These are phyloP conservation scores for Coemansia sp. DNA, from an alignment of 192 early-diverging fungal species.

Conservation along the genomic window DNA sequence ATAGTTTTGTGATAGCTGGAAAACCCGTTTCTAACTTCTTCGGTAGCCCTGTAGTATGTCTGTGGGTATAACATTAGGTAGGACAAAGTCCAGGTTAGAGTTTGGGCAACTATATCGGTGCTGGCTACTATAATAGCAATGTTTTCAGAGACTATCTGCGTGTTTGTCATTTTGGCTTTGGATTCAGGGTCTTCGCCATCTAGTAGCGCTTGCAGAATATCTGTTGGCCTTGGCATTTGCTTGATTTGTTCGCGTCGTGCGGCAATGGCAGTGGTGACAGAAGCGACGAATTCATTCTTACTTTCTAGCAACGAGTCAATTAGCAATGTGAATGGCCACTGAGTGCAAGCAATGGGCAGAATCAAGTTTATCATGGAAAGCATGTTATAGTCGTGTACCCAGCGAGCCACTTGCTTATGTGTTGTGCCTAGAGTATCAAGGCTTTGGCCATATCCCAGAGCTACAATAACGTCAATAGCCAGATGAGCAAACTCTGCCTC, in stretches of 20 bases:
- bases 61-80: constrained; percentile 37
- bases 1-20: constrained; percentile 18
- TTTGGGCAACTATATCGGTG: constrained; percentile 38
- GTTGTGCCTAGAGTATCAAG: constrained; percentile 22
- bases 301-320: constrained; percentile 9
- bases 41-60: constrained; percentile 8
- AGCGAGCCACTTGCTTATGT: constrained; percentile 13
- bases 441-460: constrained; percentile 34
- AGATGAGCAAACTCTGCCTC: constrained; percentile 16
- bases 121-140: constrained; percentile 34
- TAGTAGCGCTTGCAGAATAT: constrained; percentile 44
- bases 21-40: constrained; percentile 32
- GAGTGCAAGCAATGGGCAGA: constrained; percentile 3
- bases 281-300: constrained; percentile 20
- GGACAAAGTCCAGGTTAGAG: constrained; percentile 39
- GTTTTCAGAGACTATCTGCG: constrained; percentile 32
- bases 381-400: constrained; percentile 19
- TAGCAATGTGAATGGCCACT: constrained; percentile 12
- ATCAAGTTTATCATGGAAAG: constrained; percentile 17
- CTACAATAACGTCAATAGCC: constrained; percentile 31
- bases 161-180: constrained; percentile 26
- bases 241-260: neutral
- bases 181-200: constrained; percentile 47
- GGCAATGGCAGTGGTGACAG: constrained; percentile 7
- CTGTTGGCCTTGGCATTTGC: constrained; percentile 26